Conservation (phyloP, 2,329 filamentous ascomycete species). For the Trichothecium sympodiale region DNA sequence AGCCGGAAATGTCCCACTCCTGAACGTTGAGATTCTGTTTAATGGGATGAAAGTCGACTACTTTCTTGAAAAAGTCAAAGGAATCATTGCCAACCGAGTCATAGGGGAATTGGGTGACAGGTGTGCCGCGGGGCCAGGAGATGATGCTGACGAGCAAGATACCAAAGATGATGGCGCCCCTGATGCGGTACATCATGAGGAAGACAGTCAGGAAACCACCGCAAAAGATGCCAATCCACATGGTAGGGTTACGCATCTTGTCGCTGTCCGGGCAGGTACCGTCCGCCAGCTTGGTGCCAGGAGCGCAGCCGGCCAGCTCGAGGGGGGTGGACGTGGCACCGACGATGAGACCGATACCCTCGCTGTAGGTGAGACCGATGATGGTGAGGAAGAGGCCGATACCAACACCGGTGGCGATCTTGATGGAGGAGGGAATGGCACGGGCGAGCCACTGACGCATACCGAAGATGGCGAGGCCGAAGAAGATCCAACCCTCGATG, state of each 20-base stretch:
- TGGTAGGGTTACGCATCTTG: conserved; percentile 73
- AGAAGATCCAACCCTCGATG: conserved; percentile 78
- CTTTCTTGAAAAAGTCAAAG: conserved; percentile 82
- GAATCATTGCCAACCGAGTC: conserved; percentile 53
- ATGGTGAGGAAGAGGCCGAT: conserved; percentile 75
- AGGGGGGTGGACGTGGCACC: conserved; percentile 59
- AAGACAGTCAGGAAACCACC: conserved; percentile 71
- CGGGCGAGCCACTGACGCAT: conserved; percentile 82
- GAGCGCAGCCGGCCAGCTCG: conserved; percentile 61
- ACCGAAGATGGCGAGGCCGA: conserved; percentile 66
- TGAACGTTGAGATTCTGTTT: conserved; percentile 56
- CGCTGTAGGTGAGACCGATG: conserved; percentile 67
- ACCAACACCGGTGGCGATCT: conserved; percentile 74
- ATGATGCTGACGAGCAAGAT: conserved; percentile 79
- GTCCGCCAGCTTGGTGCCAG: conserved; percentile 24
- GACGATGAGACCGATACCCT: conserved; percentile 70
- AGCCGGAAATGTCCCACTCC: conserved; percentile 58
- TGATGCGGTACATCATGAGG: conserved; percentile 76
- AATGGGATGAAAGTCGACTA: conserved; percentile 77
- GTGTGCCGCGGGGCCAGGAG: conserved; percentile 70
- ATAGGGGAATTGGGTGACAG: conserved; percentile 73
- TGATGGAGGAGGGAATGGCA: conserved; percentile 73
- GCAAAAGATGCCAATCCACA: conserved; percentile 86
- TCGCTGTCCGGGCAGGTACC: conserved; percentile 50
- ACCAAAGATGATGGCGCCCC: conserved; percentile 75